Base-by-base conservation (phyloP, 371 early-diverging fungal species). In the Syncephalastrum monosporum region DNA sequence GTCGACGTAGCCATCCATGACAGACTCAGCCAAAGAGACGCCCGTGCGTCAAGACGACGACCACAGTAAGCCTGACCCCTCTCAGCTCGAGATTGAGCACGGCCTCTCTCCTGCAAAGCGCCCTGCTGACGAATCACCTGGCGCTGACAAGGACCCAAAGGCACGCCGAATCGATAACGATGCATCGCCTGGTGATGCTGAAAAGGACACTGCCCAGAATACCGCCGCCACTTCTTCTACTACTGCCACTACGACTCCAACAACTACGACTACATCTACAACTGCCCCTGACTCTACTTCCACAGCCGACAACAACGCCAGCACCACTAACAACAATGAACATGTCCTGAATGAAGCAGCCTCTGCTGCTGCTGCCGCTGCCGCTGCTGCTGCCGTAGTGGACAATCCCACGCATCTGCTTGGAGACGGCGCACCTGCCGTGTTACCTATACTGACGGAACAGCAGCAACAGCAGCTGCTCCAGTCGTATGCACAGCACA, bases 401-500 rank as follows among this genome's bases (percentile, higher is more conserved):
- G 60, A 27, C 50, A 27, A 50, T 21, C 27, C 23, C 41, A 15
- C 53, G 1, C 17, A 24, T 19, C 13, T 43, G 38, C 38, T 33
- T 54, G 54, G 29, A 19, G 54, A 16, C 6, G 54, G 57, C 12
- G 63, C 57, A 33, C 57, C 63, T 14, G 63, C 63, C 3, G 49
- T 56, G n/a, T 42, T 56, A 8, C 25, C 52, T 8, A 56, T 60
- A 4, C 27, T 57, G 33, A 53, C 48, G 12, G 58, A 53, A 17
- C 64, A 64, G 41, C 64, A 41, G 16, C 64, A 58, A 23, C 73
- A 76, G 15, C 79, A 78, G 55, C 53, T 75, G 19, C 51, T 78
- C 33, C 75, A 75, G 55, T 60, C 62, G 0, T 78, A 73, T 57
- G 75, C 73, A 13, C 75, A 74, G 24, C 72, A 72, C 10, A 68